Evolutionary conservation across 2,329 filamentous ascomycete species (phyloP).

Genomic region (Hysterium pulicare): DNA sequence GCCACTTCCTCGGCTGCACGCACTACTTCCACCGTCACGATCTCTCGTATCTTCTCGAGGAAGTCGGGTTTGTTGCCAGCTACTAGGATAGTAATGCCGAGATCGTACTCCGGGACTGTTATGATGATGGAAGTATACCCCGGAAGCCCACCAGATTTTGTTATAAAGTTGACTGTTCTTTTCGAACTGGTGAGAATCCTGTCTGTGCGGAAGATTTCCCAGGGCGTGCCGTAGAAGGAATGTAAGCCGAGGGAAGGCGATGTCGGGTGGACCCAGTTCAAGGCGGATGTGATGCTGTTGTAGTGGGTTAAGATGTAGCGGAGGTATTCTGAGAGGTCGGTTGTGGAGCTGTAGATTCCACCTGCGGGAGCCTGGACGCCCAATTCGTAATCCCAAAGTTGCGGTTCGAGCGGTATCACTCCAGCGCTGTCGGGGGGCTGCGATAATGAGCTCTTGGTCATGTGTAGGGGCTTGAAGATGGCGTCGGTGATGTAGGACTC

Average conservation of each 20-base stretch:
- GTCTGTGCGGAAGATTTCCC: slow-evolving; percentile 46
- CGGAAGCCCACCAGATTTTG: slow-evolving; percentile 44
- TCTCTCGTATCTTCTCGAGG: slow-evolving; percentile 23
- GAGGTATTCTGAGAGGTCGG: slow-evolving; percentile 42
- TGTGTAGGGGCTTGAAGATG: slow-evolving; percentile 38
- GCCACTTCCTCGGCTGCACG: slow-evolving; percentile 34
- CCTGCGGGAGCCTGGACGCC: slow-evolving; percentile 44
- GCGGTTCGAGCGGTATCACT: slow-evolving; percentile 34
- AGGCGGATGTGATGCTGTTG: slow-evolving; percentile 39
- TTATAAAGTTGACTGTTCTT: slow-evolving; percentile 43
- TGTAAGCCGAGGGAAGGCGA: slow-evolving; percentile 35
- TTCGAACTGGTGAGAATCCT: slow-evolving; percentile 35
- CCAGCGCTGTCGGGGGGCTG: slow-evolving; percentile 33
- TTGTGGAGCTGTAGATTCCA: slow-evolving; percentile 42
- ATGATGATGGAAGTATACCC: slow-evolving; percentile 42
- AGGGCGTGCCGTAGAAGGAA: slow-evolving; percentile 47
- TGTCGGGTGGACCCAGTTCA: slow-evolving; percentile 45
- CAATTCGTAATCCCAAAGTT: slow-evolving; percentile 42
- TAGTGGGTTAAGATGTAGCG: slow-evolving; percentile 43
- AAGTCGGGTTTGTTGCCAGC: slow-evolving; percentile 20
- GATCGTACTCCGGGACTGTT: slow-evolving; percentile 42
- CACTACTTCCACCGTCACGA: slow-evolving; percentile 26
- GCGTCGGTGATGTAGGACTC: slow-evolving; percentile 36
- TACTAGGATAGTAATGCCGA: slow-evolving; percentile 42
- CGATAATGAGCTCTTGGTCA: slow-evolving; percentile 27